A percentile compares a stretch with the other conserved stretches of the same genome.
Conservation (phyloP, 208 protist genomes). For the Leishmania arabica region DNA sequence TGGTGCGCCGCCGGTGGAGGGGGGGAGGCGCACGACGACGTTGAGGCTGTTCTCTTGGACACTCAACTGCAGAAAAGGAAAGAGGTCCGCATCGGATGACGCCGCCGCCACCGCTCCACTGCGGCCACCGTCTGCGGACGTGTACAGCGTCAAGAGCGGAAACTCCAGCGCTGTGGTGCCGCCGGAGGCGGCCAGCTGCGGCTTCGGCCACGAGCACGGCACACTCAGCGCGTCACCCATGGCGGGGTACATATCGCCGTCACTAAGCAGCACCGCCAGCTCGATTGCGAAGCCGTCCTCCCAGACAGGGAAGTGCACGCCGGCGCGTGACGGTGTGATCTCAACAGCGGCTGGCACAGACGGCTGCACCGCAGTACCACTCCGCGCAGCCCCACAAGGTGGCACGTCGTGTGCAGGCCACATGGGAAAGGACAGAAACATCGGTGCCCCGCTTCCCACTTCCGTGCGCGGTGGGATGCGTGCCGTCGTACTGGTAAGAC, state of each 20-base stretch:
- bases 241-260: slow-evolving; percentile 35
- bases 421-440: slow-evolving; percentile 35
- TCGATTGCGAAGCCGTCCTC: slow-evolving; percentile 42
- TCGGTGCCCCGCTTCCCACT: slow-evolving; percentile 2
- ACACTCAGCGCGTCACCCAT: slow-evolving; percentile 28
- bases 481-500: not conserved
- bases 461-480: slow-evolving; percentile 23
- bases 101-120: not conserved
- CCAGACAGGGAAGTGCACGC: slow-evolving; percentile 35
- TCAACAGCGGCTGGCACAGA: slow-evolving; percentile 12
- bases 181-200: not conserved
- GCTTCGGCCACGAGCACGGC: slow-evolving; percentile 24
- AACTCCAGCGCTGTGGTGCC: slow-evolving; percentile 18
- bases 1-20: not conserved
- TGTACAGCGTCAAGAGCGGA: slow-evolving; percentile 31
- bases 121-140: not conserved
- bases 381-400: not conserved
- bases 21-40: slow-evolving; percentile 17
- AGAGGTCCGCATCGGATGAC: not conserved
- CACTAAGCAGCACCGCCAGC: slow-evolving; percentile 27
- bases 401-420: slow-evolving; percentile 18
- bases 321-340: slow-evolving; percentile 17
- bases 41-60: slow-evolving; percentile 20
- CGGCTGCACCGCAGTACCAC: not conserved
- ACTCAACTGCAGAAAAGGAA: slow-evolving; percentile 32